Base-by-base conservation (phyloP, 106 monocot species). In the Dioscorea zingiberensis region DNA sequence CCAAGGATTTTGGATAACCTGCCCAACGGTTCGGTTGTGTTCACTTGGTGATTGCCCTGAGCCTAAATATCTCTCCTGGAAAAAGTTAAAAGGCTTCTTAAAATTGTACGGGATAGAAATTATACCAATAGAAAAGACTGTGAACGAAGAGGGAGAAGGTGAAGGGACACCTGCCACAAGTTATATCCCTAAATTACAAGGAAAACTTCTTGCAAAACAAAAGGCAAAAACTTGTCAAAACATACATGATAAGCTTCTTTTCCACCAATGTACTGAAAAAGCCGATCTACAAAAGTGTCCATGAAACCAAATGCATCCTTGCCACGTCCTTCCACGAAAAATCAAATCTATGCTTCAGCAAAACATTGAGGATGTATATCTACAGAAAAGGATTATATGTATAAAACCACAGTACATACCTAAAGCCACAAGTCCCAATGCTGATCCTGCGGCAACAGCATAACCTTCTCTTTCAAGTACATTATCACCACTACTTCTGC, bases 391-490 rank as follows among this genome's bases (percentile, higher is more conserved):
- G 38, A 38, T 38, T 38, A 38, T 8, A 38, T 38, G 3, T 8
- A 38, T 38, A 38, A 8, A 38, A 10, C 4, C 0, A 38, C 9
- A 10, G 51, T 19, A 38, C 48, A 65, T 64, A 92, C 97, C 97
- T 81, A 97, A 78, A 6, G 88, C 92, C 45, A 97, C 97, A 68
- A 97, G 75, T 54, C 97, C 97, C 73, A 97, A 67, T 60, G 97
- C 97, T 84, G 68, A 81, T 82, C 97, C 97, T 48, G 97, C 91
- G 84, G 91, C 92, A 88, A 97, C 85, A 75, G 97, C 88, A 86
- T 97, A 97, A 44, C 97, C 97, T 92, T 97, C 97, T 69, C 92
- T 81, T 92, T 97, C 97, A 58, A 86, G 92, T 48, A 97, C 97
- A 80, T 97, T 97, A 71, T 97, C 97, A 66, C 88, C 91, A 53